Conservation (phyloP, 2,329 filamentous ascomycete genomes). For the Leptoxyphium fumago region DNA sequence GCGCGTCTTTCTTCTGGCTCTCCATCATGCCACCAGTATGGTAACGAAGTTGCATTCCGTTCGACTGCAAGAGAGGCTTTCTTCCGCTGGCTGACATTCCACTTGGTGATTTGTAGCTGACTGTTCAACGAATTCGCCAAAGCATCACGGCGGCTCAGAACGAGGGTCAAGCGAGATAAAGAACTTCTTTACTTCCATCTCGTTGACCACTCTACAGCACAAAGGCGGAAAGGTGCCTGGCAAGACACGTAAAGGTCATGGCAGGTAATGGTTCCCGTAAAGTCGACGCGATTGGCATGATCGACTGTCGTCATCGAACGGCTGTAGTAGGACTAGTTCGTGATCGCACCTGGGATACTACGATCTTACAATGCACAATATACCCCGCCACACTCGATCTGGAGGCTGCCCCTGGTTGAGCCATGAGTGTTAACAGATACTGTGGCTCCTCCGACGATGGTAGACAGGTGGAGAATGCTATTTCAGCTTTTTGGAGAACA, state of each 20-base stretch:
- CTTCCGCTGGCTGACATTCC: slow-evolving; percentile 1
- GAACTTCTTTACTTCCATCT: too few species aligned
- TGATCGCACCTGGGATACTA: neutral
- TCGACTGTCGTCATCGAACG: neutral
- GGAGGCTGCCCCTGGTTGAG: too few species aligned
- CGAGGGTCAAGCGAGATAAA: too few species aligned
- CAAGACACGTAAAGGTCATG: neutral
- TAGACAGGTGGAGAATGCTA: too few species aligned
- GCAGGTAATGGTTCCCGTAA: neutral
- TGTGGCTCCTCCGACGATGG: too few species aligned
- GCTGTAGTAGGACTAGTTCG: neutral
- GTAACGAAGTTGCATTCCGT: slow-evolving; percentile 19
- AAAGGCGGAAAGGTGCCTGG: too few species aligned
- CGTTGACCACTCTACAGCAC: too few species aligned
- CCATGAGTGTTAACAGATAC: too few species aligned
- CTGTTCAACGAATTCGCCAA: too few species aligned
- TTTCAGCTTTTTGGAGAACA: too few species aligned
- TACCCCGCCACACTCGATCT: neutral
- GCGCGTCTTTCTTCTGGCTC: slow-evolving; percentile 12
- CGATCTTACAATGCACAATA: neutral
- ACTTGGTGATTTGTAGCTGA: neutral
- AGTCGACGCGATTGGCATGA: too few species aligned
- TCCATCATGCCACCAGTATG: slow-evolving; percentile 22
- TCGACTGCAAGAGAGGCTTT: slow-evolving; percentile 5
- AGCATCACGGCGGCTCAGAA: too few species aligned